phyloP scores from a whole-genome alignment of 495 filamentous ascomycete genomes.

The Aspergillus diversus region DNA sequence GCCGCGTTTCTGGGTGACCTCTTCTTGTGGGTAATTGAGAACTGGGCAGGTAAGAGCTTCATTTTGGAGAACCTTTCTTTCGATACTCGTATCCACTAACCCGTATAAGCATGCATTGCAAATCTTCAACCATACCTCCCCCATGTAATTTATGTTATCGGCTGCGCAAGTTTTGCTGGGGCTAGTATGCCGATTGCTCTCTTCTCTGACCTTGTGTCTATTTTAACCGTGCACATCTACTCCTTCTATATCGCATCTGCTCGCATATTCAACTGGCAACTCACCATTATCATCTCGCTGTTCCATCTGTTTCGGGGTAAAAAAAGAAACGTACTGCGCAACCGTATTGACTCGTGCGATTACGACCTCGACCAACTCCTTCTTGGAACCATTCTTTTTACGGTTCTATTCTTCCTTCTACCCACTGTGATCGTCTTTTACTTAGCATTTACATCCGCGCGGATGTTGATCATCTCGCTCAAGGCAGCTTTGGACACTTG shows the following conservation, averaged over 20 bases:
- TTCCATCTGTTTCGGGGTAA: constrained; percentile 98
- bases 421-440: constrained; percentile 97
- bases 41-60: constrained; percentile 75
- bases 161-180: constrained; percentile 91
- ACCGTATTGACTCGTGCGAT: constrained; percentile 97
- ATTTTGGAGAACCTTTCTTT: background rate
- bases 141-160: constrained; percentile 87
- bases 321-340: constrained; percentile 95
- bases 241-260: constrained; percentile 97
- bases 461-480: constrained; percentile 91
- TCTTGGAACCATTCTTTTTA: constrained; percentile 95
- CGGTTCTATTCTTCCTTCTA: constrained; percentile 90
- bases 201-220: constrained; percentile 90
- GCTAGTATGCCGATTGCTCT: constrained; percentile 97
- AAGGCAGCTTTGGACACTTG: constrained; percentile 89
- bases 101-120: constrained; percentile 64
- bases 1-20: constrained; percentile 91
- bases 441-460: constrained; percentile 88
- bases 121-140: constrained; percentile 80
- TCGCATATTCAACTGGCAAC: constrained; percentile 97
- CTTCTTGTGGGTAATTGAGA: constrained; percentile 97
- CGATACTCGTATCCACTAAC: constrained; percentile 21
- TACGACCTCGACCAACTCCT: constrained; percentile 98
- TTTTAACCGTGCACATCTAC: constrained; percentile 94
- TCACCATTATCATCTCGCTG: constrained; percentile 91